Conservation (phyloP, 2,329 filamentous ascomycete species). For the Paraphaeosphaeria sporulosa region DNA sequence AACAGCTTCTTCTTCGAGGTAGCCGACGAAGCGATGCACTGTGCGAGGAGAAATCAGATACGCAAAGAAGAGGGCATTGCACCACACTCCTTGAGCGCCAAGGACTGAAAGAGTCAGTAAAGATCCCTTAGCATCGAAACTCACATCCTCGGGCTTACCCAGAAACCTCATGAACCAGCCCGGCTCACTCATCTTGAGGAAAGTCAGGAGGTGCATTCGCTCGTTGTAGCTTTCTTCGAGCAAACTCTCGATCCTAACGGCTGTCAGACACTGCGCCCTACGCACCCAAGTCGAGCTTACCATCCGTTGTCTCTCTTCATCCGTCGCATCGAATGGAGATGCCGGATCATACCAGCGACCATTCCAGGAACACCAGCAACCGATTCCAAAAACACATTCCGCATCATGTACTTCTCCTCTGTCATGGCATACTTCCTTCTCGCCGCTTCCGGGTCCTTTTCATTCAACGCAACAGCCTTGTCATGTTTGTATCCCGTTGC, state of each 20-base stretch:
- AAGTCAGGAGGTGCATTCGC: constrained; percentile 90
- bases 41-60: constrained; percentile 88
- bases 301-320: constrained; percentile 95
- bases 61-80: constrained; percentile 88
- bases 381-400: constrained; percentile 92
- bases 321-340: constrained; percentile 81
- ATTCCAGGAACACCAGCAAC: constrained; percentile 96
- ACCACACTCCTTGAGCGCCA: constrained; percentile 93
- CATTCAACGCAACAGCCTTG: constrained; percentile 52
- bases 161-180: constrained; percentile 91
- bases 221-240: constrained; percentile 93
- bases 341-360: constrained; percentile 93
- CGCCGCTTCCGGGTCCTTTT: constrained; percentile 58
- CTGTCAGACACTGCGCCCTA: constrained; percentile 17
- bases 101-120: constrained; percentile 62
- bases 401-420: constrained; percentile 86
- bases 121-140: not conserved
- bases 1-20: constrained; percentile 96
- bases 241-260: constrained; percentile 81
- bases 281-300: constrained; percentile 43
- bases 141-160: constrained; percentile 31
- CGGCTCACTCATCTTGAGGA: constrained; percentile 88
- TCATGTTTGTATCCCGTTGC: constrained; percentile 83
- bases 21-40: constrained; percentile 94
- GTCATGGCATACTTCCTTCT: constrained; percentile 73